Base-by-base conservation (phyloP, 805 yeast genomes). In the Blastobotrys mokoenaii region DNA sequence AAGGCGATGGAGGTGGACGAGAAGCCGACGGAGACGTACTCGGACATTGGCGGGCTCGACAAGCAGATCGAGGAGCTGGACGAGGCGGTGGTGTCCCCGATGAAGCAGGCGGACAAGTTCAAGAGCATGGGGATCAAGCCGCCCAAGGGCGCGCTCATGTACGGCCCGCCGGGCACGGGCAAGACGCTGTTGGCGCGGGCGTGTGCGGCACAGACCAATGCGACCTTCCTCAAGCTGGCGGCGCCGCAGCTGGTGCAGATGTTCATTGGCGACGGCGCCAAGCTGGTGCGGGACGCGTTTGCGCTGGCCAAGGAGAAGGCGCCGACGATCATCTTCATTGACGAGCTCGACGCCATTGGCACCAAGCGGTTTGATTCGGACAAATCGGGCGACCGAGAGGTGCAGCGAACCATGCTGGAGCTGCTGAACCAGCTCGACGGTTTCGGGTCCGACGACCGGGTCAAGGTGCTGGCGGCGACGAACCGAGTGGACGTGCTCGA, bases 121-220 rank as follows among this genome's bases (percentile, higher is more conserved):
- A 85, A 85, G 62, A 80, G 79, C 48, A 72, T 93, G 67, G 99
- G 99, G 46, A 89, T 93, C 61, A 90, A 85, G 63, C 94, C 98
- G 12, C 98, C 98, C 48, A 93, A 93, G 65, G 98, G 98, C 64
- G 97, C 96, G 2, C 73, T 93, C 44, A 87, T 93, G 89, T 93
- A 93, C 63, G 99, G 99, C 32, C 97, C 99, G 7, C 99, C 99
- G 44, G 99, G 99, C 65, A 93, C 98, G 1, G 99, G 99, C 65
- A 93, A 93, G 68, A 93, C 98, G 1, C 71, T 93, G 50, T 73
- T 93, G 54, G 99, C 99, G 8, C 81, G 96, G 64, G 98, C 98
- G 1, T 95, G 97, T 70, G 99, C 99, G 18, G 96, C 97, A 45
- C 97, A 93, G 66, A 86, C 97, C 0, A 88, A 89, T 66, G 98